Evolutionary conservation across 2,329 filamentous ascomycete genomes (phyloP).

Genomic region (Stemphylium beticola): DNA sequence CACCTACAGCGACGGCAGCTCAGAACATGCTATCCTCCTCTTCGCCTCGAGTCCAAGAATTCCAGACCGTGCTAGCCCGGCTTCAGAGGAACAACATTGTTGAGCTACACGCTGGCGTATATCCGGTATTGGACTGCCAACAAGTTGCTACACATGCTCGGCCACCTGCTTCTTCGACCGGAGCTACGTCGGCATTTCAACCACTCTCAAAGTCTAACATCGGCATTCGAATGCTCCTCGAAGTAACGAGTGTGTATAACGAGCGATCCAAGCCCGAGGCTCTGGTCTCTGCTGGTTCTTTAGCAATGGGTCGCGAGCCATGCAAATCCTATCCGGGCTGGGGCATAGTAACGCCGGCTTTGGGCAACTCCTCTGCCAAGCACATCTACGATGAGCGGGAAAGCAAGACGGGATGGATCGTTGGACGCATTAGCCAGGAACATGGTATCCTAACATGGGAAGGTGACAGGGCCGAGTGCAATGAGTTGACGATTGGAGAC

Average conservation of each 20-base stretch:
- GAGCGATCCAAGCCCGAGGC: slow-evolving; percentile 61
- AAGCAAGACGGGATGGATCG: slow-evolving; percentile 64
- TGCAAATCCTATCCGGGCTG: slow-evolving; percentile 74
- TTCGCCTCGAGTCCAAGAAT: slow-evolving; percentile 48
- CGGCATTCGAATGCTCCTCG: slow-evolving; percentile 71
- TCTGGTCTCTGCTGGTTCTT: slow-evolving; percentile 70
- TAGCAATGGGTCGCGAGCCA: slow-evolving; percentile 75
- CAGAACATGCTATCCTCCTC: slow-evolving; percentile 60
- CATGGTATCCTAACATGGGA: slow-evolving; percentile 74
- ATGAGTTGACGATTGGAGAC: slow-evolving; percentile 65
- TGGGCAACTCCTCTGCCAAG: slow-evolving; percentile 30
- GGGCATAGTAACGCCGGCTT: slow-evolving; percentile 71
- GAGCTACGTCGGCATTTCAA: slow-evolving; percentile 21
- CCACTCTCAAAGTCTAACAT: slow-evolving; percentile 63
- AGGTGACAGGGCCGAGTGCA: slow-evolving; percentile 41
- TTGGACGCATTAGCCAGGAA: slow-evolving; percentile 77
- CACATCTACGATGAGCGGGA: slow-evolving; percentile 36
- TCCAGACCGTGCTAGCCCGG: slow-evolving; percentile 51
- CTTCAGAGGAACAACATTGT: slow-evolving; percentile 51
- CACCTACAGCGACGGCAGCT: slow-evolving; percentile 72
- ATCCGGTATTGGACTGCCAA: slow-evolving; percentile 77
- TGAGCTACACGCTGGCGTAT: slow-evolving; percentile 79
- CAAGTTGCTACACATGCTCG: slow-evolving; percentile 75
- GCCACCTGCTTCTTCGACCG: slow-evolving; percentile 35
- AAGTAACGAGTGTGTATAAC: slow-evolving; percentile 72